Evolutionary conservation across 2,329 filamentous ascomycete genomes (phyloP).

Genomic region (Sporothrix dimorphospora): DNA sequence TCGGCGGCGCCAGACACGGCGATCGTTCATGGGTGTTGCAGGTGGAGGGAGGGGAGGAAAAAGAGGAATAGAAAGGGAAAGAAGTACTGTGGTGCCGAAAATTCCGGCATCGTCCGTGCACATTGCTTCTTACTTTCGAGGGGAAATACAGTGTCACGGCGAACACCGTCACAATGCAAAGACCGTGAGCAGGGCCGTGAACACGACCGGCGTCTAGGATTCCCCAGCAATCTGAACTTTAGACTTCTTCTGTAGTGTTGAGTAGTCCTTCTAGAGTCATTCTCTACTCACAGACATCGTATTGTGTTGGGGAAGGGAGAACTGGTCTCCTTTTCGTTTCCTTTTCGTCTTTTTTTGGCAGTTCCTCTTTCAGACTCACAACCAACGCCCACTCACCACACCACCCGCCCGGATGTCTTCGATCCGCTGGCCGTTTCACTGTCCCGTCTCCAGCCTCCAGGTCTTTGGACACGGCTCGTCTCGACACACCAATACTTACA

Average conservation of each 20-base stretch:
- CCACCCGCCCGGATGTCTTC: not conserved
- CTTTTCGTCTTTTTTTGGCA: not conserved
- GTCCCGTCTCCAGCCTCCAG: conserved; percentile 12
- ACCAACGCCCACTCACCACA: not conserved
- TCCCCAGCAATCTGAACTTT: conserved; percentile 24
- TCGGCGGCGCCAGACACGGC: conserved; percentile 18
- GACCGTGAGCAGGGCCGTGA: not conserved
- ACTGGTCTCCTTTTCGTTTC: not conserved
- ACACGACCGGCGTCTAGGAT: conserved; percentile 1
- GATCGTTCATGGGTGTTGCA: conserved; percentile 11
- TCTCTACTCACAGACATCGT: not conserved
- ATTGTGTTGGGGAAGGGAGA: not conserved
- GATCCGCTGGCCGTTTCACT: conserved; percentile 14
- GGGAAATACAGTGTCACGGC: not conserved
- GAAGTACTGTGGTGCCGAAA: too few relatives aligned
- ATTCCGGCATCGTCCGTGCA: too few relatives aligned
- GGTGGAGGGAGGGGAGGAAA: not conserved
- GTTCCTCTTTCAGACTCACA: not conserved
- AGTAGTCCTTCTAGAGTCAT: not conserved
- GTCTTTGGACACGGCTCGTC: conserved; percentile 13
- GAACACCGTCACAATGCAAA: not conserved
- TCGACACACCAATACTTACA: not conserved
- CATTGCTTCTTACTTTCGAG: not conserved
- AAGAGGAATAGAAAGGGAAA: not conserved
- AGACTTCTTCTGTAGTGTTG: not conserved